Percentiles rank a stretch among this genome's conserved stretches.
Conservation (phyloP, 176 grass and related monocot genomes). For the Eleusine coracana region DNA sequence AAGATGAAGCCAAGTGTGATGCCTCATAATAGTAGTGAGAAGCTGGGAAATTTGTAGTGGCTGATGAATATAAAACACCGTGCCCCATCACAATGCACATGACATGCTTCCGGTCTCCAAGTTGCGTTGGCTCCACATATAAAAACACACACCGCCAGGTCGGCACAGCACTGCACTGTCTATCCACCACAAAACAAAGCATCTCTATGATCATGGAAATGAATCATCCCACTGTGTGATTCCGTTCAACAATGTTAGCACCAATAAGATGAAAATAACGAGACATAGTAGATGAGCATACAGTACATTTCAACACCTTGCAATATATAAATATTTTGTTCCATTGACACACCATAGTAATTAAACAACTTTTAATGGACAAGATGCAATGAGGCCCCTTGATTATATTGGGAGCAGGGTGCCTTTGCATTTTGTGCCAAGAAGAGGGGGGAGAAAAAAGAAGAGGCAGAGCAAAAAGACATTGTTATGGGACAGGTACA, state of each 20-base stretch:
- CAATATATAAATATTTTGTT: conserved; percentile 39
- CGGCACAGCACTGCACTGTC: conserved; percentile 27
- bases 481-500: conserved; percentile 48
- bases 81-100: conserved; percentile 65
- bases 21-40: conserved; percentile 48
- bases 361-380: conserved; percentile 19
- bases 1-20: conserved; percentile 58
- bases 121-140: conserved; percentile 52
- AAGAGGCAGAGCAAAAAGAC: conserved; percentile 30
- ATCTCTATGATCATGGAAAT: conserved; percentile 27
- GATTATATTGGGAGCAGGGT: conserved; percentile 22
- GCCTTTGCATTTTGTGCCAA: conserved; percentile 53
- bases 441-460: neutral
- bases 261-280: neutral
- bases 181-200: conserved; percentile 34
- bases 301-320: conserved; percentile 45
- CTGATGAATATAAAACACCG: conserved; percentile 48
- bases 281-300: neutral
- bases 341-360: conserved; percentile 44
- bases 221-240: conserved; percentile 16
- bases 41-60: conserved; percentile 18
- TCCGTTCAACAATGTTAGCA: conserved; percentile 20
- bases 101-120: conserved; percentile 58
- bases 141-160: conserved; percentile 33
- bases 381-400: neutral